Evolutionary conservation across 768 basidiomycete species (phyloP), one percentile per base, ranked within the genome.

Genomic region (Termitomyces sp.): DNA sequence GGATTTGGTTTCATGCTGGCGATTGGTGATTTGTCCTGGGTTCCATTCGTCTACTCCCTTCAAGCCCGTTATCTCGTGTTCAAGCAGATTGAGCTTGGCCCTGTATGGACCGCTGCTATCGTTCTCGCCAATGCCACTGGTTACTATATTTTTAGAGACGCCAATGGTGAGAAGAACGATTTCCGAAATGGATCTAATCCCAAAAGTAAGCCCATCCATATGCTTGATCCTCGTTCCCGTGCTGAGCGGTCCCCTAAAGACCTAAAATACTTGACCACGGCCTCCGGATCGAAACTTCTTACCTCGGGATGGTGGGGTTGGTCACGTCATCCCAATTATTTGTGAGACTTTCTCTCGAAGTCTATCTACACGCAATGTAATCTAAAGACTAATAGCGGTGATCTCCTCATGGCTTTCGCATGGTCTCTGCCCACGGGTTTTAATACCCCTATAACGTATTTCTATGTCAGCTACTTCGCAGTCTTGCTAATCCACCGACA

Each of bases 1-100:
- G 97, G 97, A 12, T 98, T 98, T 67, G 97, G 97, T 7, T 98
- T 95, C 81, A 99, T 99, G 97, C 88, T 99, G 31, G 75, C 93
- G 5, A 82, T 96, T 49, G 96, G 97, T 44, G 94, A 98, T 68
- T 82, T 98, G 31, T 74, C 86, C 20, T 98, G 93, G 90, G 92
- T 99, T 12, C 96, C 96, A 12, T 96, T 98, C 73, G 87, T 86
- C 16, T 99, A 98, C 75, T 86, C 86, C 33, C 84, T 98, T 15
- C 95, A 98, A 75, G 92, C 95, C 1, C 89, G 95, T 53, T 99
- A 91, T 73, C 86, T 99, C 61, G 96, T 88, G n/a, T 95, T 93
- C 78, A 82, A 83, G 57, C 95, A 84, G 16, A 77, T 90, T 36
- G 87, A 93, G 61, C 85, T 98, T 47, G 90, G 91, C 45, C 73